These are phyloP conservation scores for Trichoderma koningiopsis DNA, from an alignment of 2,329 filamentous ascomycete genomes.

Conservation along the genomic window DNA sequence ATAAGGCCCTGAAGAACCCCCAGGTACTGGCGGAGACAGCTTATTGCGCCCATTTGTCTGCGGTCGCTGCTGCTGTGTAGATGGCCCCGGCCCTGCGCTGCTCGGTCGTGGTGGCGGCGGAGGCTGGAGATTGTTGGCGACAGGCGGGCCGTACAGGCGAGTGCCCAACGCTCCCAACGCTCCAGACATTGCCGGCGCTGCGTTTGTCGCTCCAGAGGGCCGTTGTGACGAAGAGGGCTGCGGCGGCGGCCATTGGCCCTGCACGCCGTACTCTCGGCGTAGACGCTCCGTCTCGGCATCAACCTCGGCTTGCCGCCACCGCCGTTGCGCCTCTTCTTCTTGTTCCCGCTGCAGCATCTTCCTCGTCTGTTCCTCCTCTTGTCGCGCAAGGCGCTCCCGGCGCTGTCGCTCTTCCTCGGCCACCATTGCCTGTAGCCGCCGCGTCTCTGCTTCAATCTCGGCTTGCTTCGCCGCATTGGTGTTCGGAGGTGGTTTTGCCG, in stretches of 20 bases:
- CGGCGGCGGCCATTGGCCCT: slow-evolving; percentile 43
- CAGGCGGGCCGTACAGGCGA: slow-evolving; percentile 27
- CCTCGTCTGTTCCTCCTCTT: slow-evolving; percentile 60
- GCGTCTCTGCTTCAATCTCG: slow-evolving; percentile 74
- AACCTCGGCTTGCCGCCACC: slow-evolving; percentile 59
- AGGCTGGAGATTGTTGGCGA: slow-evolving; percentile 36
- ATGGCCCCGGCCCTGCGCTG: slow-evolving; percentile 45
- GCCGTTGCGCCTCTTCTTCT: slow-evolving; percentile 58
- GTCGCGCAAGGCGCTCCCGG: slow-evolving; percentile 58
- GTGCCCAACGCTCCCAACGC: slow-evolving; percentile 24
- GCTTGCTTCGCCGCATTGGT: slow-evolving; percentile 37
- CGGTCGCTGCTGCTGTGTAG: slow-evolving; percentile 26
- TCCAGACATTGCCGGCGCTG: slow-evolving; percentile 20
- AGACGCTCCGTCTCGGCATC: slow-evolving; percentile 84
- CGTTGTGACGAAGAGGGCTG: slow-evolving; percentile 40
- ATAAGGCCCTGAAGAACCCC: slow-evolving; percentile 32
- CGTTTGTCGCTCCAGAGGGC: slow-evolving; percentile 20
- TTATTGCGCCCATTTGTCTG: slow-evolving; percentile 27
- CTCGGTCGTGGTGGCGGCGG: slow-evolving; percentile 48
- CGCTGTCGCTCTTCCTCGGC: slow-evolving; percentile 54
- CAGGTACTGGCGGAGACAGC: slow-evolving; percentile 30
- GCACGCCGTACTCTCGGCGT: slow-evolving; percentile 65
- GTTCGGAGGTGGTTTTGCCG: slow-evolving; percentile 28
- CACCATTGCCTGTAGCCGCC: slow-evolving; percentile 63
- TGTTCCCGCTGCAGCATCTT: slow-evolving; percentile 69